phyloP scores from a whole-genome alignment of 257 asterid genomes.

The Solanum chiquidenum region DNA sequence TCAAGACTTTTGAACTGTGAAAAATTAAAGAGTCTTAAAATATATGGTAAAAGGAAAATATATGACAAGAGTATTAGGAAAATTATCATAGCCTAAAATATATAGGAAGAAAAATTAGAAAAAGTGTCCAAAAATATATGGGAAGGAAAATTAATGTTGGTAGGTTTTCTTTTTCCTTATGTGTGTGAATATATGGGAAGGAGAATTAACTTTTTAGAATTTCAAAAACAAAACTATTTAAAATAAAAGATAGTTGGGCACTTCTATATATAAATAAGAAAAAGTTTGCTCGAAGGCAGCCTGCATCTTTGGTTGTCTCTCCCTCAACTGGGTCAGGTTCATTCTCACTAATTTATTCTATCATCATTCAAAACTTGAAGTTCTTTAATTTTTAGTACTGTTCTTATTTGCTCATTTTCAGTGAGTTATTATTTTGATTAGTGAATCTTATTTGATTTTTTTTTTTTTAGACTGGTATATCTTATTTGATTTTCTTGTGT shows the following conservation, averaged over 20 bases:
- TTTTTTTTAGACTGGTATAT: neutral
- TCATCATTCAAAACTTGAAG: neutral
- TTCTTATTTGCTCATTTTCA: neutral
- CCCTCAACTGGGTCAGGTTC: neutral
- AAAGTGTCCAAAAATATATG: too few species aligned
- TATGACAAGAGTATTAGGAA: too few species aligned
- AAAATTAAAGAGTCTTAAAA: too few species aligned
- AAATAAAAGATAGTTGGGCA: neutral
- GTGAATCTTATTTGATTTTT: neutral
- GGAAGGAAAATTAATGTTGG: neutral
- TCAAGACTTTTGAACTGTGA: neutral
- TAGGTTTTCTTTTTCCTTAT: neutral
- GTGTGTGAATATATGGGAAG: neutral
- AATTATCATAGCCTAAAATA: neutral
- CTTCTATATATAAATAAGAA: neutral
- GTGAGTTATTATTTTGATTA: neutral
- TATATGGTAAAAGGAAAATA: too few species aligned
- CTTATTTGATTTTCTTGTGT: neutral
- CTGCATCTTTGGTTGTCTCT: neutral
- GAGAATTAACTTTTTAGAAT: neutral
- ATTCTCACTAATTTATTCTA: neutral
- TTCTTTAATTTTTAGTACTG: neutral
- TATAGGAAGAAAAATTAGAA: neutral
- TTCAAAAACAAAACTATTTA: neutral
- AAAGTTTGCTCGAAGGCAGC: too few species aligned